Conservation (phyloP, 2,329 filamentous ascomycete species). For the Torrubiella hemipterigena region DNA sequence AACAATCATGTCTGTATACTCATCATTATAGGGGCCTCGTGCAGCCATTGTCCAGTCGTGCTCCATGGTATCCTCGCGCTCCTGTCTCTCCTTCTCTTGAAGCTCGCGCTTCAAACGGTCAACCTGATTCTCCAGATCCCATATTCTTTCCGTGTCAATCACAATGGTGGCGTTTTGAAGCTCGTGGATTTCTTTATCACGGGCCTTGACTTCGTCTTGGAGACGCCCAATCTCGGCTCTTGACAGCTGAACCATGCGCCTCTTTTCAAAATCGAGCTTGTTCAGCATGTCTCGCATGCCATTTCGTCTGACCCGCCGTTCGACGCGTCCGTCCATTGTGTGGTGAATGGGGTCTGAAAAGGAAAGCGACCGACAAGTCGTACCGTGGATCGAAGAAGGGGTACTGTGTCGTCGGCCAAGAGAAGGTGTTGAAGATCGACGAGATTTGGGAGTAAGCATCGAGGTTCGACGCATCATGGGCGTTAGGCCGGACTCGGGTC, state of each 20-base stretch:
- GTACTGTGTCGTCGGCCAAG: slow-evolving; percentile 9
- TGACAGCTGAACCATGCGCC: slow-evolving; percentile 22
- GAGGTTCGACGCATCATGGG: slow-evolving; percentile 43
- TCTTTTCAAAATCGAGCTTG: slow-evolving; percentile 34
- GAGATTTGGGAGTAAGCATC: slow-evolving; percentile 25
- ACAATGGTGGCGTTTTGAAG: slow-evolving; percentile 37
- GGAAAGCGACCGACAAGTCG: slow-evolving; percentile 1
- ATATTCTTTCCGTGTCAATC: slow-evolving; percentile 33
- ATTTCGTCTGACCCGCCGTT: slow-evolving; percentile 43
- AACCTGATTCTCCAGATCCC: slow-evolving; percentile 27
- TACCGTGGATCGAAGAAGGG: slow-evolving; percentile 14
- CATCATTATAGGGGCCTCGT: slow-evolving; percentile 30
- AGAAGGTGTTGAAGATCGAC: slow-evolving; percentile 33
- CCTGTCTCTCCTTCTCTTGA: slow-evolving; percentile 7
- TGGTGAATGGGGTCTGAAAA: slow-evolving; percentile 31
- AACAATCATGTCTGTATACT: slow-evolving; percentile 26
- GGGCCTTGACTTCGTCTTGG: slow-evolving; percentile 32
- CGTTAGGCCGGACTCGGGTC: slow-evolving; percentile 38
- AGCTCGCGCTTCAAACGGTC: slow-evolving; percentile 22
- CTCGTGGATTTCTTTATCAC: slow-evolving; percentile 40
- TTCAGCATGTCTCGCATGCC: slow-evolving; percentile 48
- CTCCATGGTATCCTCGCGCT: slow-evolving; percentile 13
- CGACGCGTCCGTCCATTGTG: slow-evolving; percentile 43
- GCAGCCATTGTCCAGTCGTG: slow-evolving; percentile 41
- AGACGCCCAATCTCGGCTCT: slow-evolving; percentile 37